These are phyloP conservation scores for Salix arbutifolia DNA, from an alignment of 345 rosid genomes.

Conservation along the genomic window DNA sequence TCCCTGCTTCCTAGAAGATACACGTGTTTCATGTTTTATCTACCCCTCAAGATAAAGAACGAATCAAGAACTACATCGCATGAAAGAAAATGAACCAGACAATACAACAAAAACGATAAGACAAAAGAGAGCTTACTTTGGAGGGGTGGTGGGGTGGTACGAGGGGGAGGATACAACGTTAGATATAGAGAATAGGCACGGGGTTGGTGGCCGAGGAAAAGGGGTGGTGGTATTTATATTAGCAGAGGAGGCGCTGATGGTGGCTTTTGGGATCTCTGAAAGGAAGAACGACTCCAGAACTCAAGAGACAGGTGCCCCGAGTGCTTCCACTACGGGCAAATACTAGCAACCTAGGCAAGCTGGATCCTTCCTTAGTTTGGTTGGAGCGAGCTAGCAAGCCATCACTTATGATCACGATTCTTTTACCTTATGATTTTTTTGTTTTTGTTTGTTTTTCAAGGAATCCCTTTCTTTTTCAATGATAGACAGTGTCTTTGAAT, in stretches of 20 bases:
- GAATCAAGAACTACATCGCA: background rate
- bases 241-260: background rate
- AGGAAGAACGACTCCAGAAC: background rate
- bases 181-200: too few relatives aligned
- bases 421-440: too few relatives aligned
- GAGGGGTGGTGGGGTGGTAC: background rate
- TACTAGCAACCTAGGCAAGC: background rate
- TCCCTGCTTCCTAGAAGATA: background rate
- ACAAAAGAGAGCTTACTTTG: background rate
- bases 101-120: background rate
- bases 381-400: too few relatives aligned
- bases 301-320: background rate
- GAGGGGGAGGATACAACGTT: background rate
- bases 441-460: background rate
- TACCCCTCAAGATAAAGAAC: background rate
- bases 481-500: background rate
- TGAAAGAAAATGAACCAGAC: background rate
- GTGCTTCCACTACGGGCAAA: background rate
- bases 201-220: too few relatives aligned
- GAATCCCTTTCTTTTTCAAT: background rate
- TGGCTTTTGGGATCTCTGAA: conserved; percentile 14
- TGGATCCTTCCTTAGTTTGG: too few relatives aligned
- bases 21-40: background rate
- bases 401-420: too few relatives aligned
- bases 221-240: background rate